phyloP scores from a whole-genome alignment of 2,329 filamentous ascomycete genomes.

The Emmonsiellopsis sp. region DNA sequence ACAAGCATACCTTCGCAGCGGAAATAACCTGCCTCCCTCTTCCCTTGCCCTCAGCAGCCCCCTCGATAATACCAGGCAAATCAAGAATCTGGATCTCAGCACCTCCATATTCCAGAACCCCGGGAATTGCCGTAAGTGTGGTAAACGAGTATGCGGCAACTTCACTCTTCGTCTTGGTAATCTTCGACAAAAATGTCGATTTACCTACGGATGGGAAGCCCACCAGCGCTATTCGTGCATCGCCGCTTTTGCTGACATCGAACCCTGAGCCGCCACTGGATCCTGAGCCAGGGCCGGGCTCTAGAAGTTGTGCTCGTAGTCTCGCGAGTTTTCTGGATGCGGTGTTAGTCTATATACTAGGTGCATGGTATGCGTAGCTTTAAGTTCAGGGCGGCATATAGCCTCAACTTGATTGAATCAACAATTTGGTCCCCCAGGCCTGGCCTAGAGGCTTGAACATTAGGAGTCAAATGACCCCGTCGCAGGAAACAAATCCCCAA shows the following conservation, averaged over 20 bases:
- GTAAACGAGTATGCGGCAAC: slow-evolving; percentile 97
- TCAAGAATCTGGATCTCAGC: slow-evolving; percentile 97
- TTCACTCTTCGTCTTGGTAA: slow-evolving; percentile 95
- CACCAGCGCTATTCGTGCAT: slow-evolving; percentile 91
- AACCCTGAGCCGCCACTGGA: slow-evolving; percentile 71
- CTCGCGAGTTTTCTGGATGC: slow-evolving; percentile 80
- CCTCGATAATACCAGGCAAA: slow-evolving; percentile 96
- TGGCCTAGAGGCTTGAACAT: not conserved
- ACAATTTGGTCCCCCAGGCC: too few relatives aligned
- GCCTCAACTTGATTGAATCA: too few relatives aligned
- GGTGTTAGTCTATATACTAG: not conserved
- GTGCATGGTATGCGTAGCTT: not conserved
- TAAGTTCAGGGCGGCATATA: too few relatives aligned
- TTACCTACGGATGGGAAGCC: slow-evolving; percentile 99
- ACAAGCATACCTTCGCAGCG: slow-evolving; percentile 61
- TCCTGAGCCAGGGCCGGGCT: slow-evolving; percentile 72
- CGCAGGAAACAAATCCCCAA: not conserved
- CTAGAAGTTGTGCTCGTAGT: slow-evolving; percentile 84
- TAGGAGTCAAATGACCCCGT: not conserved
- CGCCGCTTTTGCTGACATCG: slow-evolving; percentile 90
- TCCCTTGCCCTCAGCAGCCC: slow-evolving; percentile 90
- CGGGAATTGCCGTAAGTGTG: slow-evolving; percentile 91
- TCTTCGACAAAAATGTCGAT: slow-evolving; percentile 96
- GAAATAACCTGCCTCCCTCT: slow-evolving; percentile 93
- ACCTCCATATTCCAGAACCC: slow-evolving; percentile 93